Evolutionary conservation across 2,329 filamentous ascomycete species (phyloP).

Genomic region (Exophiala sideris): DNA sequence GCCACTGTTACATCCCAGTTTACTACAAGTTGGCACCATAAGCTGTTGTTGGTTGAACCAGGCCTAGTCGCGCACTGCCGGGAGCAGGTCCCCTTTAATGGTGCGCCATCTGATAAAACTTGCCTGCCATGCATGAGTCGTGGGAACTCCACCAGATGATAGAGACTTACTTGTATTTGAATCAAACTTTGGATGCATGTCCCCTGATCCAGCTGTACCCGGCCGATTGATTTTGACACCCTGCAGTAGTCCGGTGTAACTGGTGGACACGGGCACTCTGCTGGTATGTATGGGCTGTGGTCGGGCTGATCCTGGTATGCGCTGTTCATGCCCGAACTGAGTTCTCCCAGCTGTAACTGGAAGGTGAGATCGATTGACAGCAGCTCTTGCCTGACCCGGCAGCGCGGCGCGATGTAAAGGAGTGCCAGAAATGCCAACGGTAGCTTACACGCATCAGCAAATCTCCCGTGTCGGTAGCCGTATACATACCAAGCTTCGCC

Average conservation of each 20-base stretch:
- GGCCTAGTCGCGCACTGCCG: no score
- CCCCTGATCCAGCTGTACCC: conserved; percentile 3
- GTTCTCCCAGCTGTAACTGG: conserved; percentile 5
- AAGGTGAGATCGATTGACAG: conserved; percentile 13
- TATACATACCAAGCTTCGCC: conserved; percentile 6
- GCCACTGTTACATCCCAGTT: no score
- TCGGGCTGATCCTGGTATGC: conserved; percentile 5
- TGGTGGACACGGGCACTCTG: conserved; percentile 2
- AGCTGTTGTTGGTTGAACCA: no score
- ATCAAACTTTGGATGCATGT: conserved; percentile 5
- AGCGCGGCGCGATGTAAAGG: conserved; percentile 10
- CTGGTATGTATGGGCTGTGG: conserved; percentile 1
- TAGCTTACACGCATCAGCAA: conserved; percentile 13
- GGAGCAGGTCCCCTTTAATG: no score
- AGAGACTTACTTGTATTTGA: conserved; percentile 4
- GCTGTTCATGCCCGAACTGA: not conserved
- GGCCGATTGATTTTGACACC: conserved; percentile 8
- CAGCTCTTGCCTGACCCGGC: conserved; percentile 1
- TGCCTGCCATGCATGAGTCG: not conserved
- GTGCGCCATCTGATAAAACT: no score
- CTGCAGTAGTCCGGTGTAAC: conserved; percentile 1
- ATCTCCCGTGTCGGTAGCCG: not conserved
- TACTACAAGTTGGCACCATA: no score
- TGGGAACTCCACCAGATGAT: not conserved
- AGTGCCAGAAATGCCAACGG: conserved; percentile 2